A percentile compares a stretch with the other conserved stretches of the same genome.
Evolutionary conservation across 2,329 filamentous ascomycete species (phyloP).

Genomic region (Zarea fungicola): DNA sequence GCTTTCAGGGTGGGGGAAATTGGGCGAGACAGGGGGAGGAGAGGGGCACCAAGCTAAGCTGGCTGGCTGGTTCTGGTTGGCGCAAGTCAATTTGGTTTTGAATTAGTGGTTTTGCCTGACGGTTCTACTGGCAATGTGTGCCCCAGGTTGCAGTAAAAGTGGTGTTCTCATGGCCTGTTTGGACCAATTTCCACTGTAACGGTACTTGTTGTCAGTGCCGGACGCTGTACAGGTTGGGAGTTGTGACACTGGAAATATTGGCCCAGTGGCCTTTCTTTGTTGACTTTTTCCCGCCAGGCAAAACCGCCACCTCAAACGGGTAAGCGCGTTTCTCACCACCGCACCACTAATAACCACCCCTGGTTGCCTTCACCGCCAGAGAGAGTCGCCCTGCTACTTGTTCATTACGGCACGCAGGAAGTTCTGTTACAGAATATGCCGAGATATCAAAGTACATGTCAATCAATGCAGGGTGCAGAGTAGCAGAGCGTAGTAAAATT

Average conservation of each 20-base stretch:
- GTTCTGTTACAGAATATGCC: background rate
- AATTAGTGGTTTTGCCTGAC: slow-evolving; percentile 1
- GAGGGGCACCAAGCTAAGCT: slow-evolving; percentile 10
- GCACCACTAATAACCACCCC: background rate
- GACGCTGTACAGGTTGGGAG: background rate
- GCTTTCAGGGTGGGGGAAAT: slow-evolving; percentile 39
- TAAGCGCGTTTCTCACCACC: slow-evolving; percentile 7
- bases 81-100: background rate
- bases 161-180: background rate
- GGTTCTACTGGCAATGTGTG: background rate
- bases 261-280: too few relatives aligned
- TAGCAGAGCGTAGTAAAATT: too few relatives aligned
- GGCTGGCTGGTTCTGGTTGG: slow-evolving; percentile 3
- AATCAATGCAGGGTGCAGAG: background rate
- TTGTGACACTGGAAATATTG: too few relatives aligned
- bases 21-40: slow-evolving; percentile 34
- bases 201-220: background rate
- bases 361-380: slow-evolving; percentile 4
- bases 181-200: too few relatives aligned
- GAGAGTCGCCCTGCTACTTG: too few relatives aligned
- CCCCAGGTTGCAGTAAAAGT: background rate
- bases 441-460: background rate
- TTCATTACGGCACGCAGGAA: too few relatives aligned
- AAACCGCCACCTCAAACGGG: background rate
- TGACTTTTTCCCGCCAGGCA: slow-evolving; percentile 6